phyloP scores from a whole-genome alignment of 1,284 basidiomycete species.

The Pseudozyma tsukubaensis region DNA sequence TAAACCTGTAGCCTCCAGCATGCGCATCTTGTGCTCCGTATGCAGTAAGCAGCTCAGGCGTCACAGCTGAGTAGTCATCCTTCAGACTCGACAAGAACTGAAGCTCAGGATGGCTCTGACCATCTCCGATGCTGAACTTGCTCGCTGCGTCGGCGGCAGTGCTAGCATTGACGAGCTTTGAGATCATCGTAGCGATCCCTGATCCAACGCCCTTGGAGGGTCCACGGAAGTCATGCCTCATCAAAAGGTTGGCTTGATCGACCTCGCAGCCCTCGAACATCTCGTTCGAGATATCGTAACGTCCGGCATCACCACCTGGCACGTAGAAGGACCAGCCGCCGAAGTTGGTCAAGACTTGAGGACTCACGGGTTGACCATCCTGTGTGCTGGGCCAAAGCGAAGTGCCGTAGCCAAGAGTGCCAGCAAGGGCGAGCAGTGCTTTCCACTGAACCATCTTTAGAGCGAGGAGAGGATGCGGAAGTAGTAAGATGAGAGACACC shows the following conservation, averaged over 20 bases:
- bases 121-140: conserved; percentile 16
- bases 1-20: conserved; percentile 18
- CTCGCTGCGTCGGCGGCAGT: conserved; percentile 1
- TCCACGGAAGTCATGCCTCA: conserved; percentile 33
- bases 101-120: conserved; percentile 19
- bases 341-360: conserved; percentile 19
- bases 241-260: conserved; percentile 25
- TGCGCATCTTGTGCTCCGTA: conserved; percentile 24
- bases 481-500: no score
- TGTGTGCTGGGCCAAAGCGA: conserved; percentile 24
- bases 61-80: conserved; percentile 18
- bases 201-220: conserved; percentile 24
- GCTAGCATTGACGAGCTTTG: conserved; percentile 24
- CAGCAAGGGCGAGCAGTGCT: conserved; percentile 18
- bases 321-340: conserved; percentile 35
- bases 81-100: conserved; percentile 12
- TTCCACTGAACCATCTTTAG: conserved; percentile 15
- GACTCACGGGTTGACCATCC: conserved; percentile 14
- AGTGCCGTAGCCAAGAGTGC: conserved; percentile 20
- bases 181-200: conserved; percentile 22
- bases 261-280: conserved; percentile 13
- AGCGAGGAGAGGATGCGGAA: no score
- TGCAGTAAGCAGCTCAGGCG: conserved; percentile 22
- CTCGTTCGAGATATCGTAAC: conserved; percentile 13
- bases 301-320: conserved; percentile 14